Evolutionary conservation across 257 asterid species (phyloP).

Genomic region (Fraxinus quadrangulata): DNA sequence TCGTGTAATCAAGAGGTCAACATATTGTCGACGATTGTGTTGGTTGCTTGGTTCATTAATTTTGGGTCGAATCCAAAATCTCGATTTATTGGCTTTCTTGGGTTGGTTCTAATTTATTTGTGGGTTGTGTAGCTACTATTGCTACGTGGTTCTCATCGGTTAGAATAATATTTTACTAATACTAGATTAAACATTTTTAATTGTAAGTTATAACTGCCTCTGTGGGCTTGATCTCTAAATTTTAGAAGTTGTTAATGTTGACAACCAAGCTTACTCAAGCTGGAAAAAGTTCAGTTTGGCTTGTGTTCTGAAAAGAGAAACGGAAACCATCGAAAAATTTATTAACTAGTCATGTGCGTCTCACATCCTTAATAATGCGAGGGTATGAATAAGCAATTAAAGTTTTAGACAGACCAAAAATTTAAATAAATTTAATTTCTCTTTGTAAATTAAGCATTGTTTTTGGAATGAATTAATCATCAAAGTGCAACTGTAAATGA

Average conservation of each 20-base stretch:
- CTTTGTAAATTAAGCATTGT: too few relatives aligned
- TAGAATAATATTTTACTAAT: neutral
- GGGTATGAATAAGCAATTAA: neutral
- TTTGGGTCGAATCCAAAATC: too few relatives aligned
- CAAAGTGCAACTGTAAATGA: neutral
- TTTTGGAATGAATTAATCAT: neutral
- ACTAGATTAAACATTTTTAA: too few relatives aligned
- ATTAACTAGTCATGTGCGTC: neutral
- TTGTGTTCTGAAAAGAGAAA: too few relatives aligned
- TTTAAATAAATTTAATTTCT: neutral
- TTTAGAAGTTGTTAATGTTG: neutral
- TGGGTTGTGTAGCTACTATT: too few relatives aligned
- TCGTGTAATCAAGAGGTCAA: too few relatives aligned
- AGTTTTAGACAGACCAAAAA: neutral
- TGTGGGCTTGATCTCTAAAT: neutral
- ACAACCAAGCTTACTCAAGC: neutral
- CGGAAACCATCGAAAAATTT: neutral
- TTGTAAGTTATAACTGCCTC: neutral
- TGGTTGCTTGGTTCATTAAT: too few relatives aligned
- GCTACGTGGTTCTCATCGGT: too few relatives aligned
- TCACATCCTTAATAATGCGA: neutral
- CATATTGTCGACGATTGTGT: too few relatives aligned
- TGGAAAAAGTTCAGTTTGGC: too few relatives aligned
- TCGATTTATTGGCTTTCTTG: too few relatives aligned
- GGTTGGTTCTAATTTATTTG: too few relatives aligned